Evolutionary conservation across 176 grass and related monocot species (phyloP).

Genomic region (Lolium multiflorum): DNA sequence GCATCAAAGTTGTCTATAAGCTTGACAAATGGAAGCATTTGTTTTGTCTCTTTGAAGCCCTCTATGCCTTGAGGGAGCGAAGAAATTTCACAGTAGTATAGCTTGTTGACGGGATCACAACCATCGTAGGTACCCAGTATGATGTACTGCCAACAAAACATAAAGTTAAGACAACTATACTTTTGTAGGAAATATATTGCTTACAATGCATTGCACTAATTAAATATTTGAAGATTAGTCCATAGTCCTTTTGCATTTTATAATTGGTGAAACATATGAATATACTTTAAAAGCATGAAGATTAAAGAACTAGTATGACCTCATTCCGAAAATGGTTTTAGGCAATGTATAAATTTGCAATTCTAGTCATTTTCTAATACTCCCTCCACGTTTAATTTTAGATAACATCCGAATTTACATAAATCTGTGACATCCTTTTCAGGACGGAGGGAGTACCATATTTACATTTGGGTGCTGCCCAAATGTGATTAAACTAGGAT

Average conservation of each 20-base stretch:
- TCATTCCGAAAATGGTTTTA: background rate
- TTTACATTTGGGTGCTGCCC: constrained; percentile 4
- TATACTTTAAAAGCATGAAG: background rate
- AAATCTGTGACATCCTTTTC: no score
- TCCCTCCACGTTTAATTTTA: no score
- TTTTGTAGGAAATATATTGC: background rate
- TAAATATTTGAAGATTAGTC: constrained; percentile 22
- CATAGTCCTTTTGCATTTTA: background rate
- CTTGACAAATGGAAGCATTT: constrained; percentile 85
- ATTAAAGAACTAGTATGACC: background rate
- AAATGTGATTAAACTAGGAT: background rate
- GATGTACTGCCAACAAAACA: constrained; percentile 67
- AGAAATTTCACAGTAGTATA: constrained; percentile 84
- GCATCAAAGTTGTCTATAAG: constrained; percentile 91
- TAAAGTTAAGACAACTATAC: constrained; percentile 8
- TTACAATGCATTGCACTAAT: background rate
- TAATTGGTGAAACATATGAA: background rate
- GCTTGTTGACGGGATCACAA: constrained; percentile 88
- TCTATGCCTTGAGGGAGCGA: constrained; percentile 75
- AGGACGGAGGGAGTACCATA: background rate
- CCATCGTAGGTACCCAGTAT: constrained; percentile 70
- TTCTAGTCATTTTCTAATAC: background rate
- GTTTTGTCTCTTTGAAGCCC: constrained; percentile 57
- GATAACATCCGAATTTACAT: no score
- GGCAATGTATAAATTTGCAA: constrained; percentile 8